Evolutionary conservation across 495 filamentous ascomycete species (phyloP), one percentile per base, ranked within the genome.

Genomic region (Cairneyella variabilis): DNA sequence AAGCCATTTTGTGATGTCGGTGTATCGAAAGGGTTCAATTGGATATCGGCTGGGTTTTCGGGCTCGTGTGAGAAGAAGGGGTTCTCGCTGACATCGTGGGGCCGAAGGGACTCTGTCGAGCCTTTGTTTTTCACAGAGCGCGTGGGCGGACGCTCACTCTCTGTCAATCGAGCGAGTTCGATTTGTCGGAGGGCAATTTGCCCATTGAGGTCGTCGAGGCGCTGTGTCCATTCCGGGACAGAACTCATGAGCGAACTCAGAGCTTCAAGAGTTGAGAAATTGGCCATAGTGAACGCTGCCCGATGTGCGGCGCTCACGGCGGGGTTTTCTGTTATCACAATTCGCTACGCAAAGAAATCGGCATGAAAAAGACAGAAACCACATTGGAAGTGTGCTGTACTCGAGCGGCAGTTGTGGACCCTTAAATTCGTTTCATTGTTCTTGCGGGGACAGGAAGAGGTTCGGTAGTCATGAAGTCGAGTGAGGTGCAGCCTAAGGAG

Each of bases 141-240:
- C 21, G 52, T 53, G 3, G 64, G 48, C 8, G 62, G 37, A 18
- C 49, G 56, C 10, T 51, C 34, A 10, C 42, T 51, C 14, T 59
- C 60, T 48, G 61, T 51, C 9, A 64, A 57, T 22, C 56, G 58
- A 23, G 63, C 53, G 56, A 90, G 83, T 66, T 89, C 86, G 36
- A 76, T 66, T 65, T 90, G 84, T 67, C 83, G 86, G 54, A 77
- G 73, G 30, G 82, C 76, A 30, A 91, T 83, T 59, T 90, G 81
- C 37, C 73, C 66, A 56, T 79, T 82, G 23, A 91, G 76, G 14
- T 88, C 83, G 38, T 89, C 84, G 42, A 91, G 71, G 38, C 77
- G 77, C 54, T 66, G 70, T 38, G 83, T 75, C 88, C 88, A 91
- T 53, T 79, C 68, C 18, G 87, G 87, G 4, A 89, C 65, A 55